Conservation (phyloP, 2,329 filamentous ascomycete species). For the Fusarium xylarioides region DNA sequence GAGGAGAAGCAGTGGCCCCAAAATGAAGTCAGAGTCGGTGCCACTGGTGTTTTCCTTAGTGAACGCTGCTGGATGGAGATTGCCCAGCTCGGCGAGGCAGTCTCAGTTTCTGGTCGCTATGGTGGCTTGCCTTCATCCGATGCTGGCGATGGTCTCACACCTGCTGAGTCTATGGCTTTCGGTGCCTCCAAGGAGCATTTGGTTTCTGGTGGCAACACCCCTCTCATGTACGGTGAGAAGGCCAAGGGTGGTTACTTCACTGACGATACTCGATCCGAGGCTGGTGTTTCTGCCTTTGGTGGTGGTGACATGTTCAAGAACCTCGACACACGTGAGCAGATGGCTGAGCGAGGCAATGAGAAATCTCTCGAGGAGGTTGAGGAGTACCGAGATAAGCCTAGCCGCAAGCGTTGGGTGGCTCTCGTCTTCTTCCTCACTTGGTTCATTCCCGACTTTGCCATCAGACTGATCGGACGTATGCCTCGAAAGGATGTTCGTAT, state of each 20-base stretch:
- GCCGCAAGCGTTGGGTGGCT: conserved; percentile 90
- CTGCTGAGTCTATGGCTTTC: conserved; percentile 68
- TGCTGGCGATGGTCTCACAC: conserved; percentile 68
- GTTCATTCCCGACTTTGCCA: conserved; percentile 84
- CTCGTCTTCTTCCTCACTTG: conserved; percentile 86
- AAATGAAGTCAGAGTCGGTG: conserved; percentile 90
- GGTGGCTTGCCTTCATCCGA: conserved; percentile 57
- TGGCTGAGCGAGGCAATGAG: conserved; percentile 94
- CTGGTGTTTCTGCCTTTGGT: conserved; percentile 88
- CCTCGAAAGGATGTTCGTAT: conserved; percentile 89
- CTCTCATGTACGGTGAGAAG: conserved; percentile 77
- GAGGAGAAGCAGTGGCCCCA: conserved; percentile 92
- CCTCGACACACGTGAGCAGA: conserved; percentile 89
- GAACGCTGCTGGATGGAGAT: conserved; percentile 96
- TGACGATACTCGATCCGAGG: conserved; percentile 90
- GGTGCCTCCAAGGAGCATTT: conserved; percentile 70
- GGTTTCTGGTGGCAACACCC: conserved; percentile 62
- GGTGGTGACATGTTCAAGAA: conserved; percentile 98
- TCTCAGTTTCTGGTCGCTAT: conserved; percentile 57
- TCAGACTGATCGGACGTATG: conserved; percentile 83
- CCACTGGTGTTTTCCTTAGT: conserved; percentile 93
- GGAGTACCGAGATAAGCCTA: conserved; percentile 77
- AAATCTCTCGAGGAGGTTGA: conserved; percentile 92
- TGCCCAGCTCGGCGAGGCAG: conserved; percentile 74
- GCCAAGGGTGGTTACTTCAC: conserved; percentile 83